A percentile compares a stretch with the other conserved stretches of the same genome.
phyloP scores from a whole-genome alignment of 176 grass and related monocot species.

The Pharus latifolius region DNA sequence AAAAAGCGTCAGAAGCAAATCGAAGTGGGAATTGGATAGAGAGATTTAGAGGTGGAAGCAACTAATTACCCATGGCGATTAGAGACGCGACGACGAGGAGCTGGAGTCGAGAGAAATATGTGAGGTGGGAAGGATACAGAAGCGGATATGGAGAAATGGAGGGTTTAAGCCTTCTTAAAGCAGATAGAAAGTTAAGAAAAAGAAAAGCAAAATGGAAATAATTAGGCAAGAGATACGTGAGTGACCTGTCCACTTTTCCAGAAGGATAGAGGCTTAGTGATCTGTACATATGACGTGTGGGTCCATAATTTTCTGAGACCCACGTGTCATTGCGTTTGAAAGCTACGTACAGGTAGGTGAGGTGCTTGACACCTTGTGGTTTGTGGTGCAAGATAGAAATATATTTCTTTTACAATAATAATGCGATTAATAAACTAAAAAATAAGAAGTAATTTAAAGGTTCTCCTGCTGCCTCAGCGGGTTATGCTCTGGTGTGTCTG shows the following conservation, averaged over 20 bases:
- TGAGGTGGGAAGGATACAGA: neutral
- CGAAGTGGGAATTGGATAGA: neutral
- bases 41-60: neutral
- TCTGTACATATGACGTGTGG: neutral
- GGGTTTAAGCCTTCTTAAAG: slow-evolving; percentile 6
- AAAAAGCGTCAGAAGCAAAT: neutral
- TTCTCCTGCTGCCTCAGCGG: too few relatives aligned
- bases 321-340: neutral
- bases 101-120: neutral
- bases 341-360: neutral
- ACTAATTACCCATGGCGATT: slow-evolving; percentile 30
- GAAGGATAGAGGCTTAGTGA: neutral
- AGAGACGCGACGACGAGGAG: neutral
- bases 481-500: neutral
- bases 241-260: slow-evolving; percentile 26
- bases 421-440: too few relatives aligned
- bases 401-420: neutral
- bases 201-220: neutral
- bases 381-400: slow-evolving; percentile 12
- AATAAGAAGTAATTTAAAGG: too few relatives aligned
- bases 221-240: neutral
- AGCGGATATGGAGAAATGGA: neutral
- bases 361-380: neutral
- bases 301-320: rapidly evolving
- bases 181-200: neutral